Evolutionary conservation across 345 rosid genomes (phyloP).

Genomic region (Acer yangbiense): DNA sequence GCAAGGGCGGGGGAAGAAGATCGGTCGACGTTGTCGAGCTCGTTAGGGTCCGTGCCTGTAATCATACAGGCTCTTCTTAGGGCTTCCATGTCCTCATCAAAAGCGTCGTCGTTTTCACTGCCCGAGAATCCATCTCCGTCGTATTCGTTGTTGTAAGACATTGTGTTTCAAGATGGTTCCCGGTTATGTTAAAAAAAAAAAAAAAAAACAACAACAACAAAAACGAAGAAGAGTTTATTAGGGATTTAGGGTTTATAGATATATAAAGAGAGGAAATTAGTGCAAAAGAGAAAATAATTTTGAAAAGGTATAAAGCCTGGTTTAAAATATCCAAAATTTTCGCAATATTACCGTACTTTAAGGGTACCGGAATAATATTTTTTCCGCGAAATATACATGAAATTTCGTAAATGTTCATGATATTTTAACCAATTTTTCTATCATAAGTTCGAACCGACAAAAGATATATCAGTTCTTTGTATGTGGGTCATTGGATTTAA

Average conservation of each 20-base stretch:
- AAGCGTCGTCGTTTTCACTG: constrained; percentile 48
- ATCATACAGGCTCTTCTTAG: constrained; percentile 67
- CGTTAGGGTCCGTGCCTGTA: constrained; percentile 49
- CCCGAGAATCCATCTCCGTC: constrained; percentile 39
- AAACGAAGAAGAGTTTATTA: constrained; percentile 4
- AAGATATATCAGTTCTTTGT: no score
- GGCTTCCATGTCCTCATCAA: constrained; percentile 79
- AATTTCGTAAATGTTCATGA: no score
- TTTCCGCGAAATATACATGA: no score
- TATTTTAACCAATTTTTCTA: no score
- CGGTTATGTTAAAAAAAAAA: neutral
- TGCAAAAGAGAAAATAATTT: neutral
- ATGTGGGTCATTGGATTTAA: no score
- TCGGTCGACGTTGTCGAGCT: constrained; percentile 8
- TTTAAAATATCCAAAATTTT: no score
- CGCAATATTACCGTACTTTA: no score
- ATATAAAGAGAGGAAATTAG: neutral
- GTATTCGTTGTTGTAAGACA: constrained; percentile 44
- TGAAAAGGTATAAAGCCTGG: no score
- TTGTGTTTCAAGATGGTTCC: constrained; percentile 9
- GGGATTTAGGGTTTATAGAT: neutral
- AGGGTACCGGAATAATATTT: no score
- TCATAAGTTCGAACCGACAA: no score
- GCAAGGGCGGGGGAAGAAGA: neutral
- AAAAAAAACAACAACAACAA: neutral